Conservation (phyloP, 2,329 filamentous ascomycete genomes). For the Cryphonectria nitschkei region DNA sequence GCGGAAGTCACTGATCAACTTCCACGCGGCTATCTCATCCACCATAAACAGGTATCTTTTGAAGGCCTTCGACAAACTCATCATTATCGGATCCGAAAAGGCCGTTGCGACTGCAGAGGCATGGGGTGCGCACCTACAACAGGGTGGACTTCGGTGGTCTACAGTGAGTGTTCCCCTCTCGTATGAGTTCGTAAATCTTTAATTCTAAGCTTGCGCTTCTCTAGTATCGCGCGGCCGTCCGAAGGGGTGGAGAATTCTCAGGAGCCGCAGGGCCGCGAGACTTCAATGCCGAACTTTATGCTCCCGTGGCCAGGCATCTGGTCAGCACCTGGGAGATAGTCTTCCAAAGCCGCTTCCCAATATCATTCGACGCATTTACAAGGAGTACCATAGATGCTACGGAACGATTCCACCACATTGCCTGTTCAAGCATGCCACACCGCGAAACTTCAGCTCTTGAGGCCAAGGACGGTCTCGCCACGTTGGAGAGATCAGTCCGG, state of each 20-base stretch:
- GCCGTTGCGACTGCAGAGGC: slow-evolving; percentile 13
- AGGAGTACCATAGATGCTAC: slow-evolving; percentile 15
- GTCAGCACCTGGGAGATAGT: slow-evolving; percentile 34
- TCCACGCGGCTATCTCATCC: no score
- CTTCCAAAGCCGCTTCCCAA: slow-evolving; percentile 35
- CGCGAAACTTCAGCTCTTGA: slow-evolving; percentile 15
- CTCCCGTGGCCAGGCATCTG: slow-evolving; percentile 32
- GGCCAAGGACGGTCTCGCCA: slow-evolving; percentile 13
- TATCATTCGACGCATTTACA: slow-evolving; percentile 20
- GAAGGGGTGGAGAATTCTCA: slow-evolving; percentile 31
- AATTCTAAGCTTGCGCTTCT: background rate
- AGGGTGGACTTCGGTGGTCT: slow-evolving; percentile 33
- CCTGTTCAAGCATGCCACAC: background rate
- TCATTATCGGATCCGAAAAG: slow-evolving; percentile 3
- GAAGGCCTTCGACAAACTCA: background rate
- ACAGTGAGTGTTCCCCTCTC: slow-evolving; percentile 17
- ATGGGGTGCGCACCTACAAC: slow-evolving; percentile 32
- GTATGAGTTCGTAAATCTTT: background rate
- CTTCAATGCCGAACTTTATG: slow-evolving; percentile 37
- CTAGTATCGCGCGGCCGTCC: slow-evolving; percentile 35
- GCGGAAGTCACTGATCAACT: no score
- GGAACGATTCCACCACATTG: slow-evolving; percentile 30
- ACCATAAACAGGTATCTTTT: background rate
- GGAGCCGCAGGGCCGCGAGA: slow-evolving; percentile 31
- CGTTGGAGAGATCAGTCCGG: slow-evolving; percentile 33